These are phyloP conservation scores for Beauveria rudraprayagi DNA, from an alignment of 2,329 filamentous ascomycete species.

Conservation along the genomic window DNA sequence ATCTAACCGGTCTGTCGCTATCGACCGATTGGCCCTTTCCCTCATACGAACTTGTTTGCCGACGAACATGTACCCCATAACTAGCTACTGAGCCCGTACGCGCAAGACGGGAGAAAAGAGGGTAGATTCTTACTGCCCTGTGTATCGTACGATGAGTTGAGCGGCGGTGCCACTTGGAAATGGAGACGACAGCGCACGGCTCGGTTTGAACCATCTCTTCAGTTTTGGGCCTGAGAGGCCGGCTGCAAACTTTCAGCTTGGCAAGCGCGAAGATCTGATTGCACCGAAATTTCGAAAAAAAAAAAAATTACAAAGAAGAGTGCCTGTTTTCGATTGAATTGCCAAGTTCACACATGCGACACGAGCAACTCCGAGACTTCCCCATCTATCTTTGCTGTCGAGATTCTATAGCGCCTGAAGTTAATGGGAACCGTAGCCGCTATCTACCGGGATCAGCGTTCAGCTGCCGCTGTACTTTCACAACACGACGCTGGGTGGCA, in stretches of 20 bases:
- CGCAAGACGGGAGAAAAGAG: not conserved
- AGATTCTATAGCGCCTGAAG: not conserved
- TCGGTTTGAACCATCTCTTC: not conserved
- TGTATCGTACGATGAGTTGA: not conserved
- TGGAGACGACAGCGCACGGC: not conserved
- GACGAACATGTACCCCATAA: not conserved
- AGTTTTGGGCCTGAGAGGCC: not conserved
- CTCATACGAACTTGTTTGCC: not conserved
- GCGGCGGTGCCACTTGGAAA: not conserved
- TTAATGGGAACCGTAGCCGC: not conserved
- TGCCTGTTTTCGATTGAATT: not conserved
- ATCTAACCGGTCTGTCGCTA: not conserved
- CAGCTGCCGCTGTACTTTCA: not conserved
- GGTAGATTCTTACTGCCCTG: not conserved
- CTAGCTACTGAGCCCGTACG: not conserved
- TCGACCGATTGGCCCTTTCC: not conserved
- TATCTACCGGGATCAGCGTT: not conserved
- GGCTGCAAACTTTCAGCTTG: not conserved
- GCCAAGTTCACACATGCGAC: not conserved
- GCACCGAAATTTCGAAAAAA: not conserved
- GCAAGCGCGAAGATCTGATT: not conserved
- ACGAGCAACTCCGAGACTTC: not conserved
- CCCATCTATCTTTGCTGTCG: not conserved
- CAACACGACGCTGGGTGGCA: not conserved
- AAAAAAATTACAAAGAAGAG: not conserved